Percentiles rank a stretch among this genome's conserved stretches.
These are phyloP conservation scores for Hemerocallis citrina DNA, from an alignment of 106 monocot genomes.

Conservation along the genomic window DNA sequence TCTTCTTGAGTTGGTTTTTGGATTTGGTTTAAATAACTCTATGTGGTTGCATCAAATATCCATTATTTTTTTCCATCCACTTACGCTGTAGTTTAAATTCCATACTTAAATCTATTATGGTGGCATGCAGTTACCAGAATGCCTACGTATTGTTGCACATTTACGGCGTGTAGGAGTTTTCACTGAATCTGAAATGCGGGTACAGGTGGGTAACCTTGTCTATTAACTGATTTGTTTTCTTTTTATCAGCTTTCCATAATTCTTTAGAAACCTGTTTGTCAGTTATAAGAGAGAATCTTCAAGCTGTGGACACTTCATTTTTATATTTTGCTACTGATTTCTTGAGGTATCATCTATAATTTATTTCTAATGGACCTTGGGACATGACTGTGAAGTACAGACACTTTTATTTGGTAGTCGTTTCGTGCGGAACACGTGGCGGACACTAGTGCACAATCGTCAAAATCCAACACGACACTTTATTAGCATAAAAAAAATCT, in stretches of 20 bases:
- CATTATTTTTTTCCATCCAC: not conserved
- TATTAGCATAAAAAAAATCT: too few relatives aligned
- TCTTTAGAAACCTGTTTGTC: too few relatives aligned
- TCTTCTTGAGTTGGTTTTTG: not conserved
- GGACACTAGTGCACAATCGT: too few relatives aligned
- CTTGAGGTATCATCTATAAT: not conserved
- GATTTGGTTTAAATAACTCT: not conserved
- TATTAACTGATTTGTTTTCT: not conserved
- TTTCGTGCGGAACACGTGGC: too few relatives aligned
- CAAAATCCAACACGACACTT: too few relatives aligned
- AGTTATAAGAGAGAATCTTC: not conserved
- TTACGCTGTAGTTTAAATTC: slow-evolving; percentile 8
- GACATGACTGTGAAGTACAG: too few relatives aligned
- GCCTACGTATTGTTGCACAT: slow-evolving; percentile 92
- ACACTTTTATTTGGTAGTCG: too few relatives aligned
- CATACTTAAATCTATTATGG: slow-evolving; percentile 2
- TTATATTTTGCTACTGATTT: not conserved
- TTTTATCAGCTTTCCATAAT: too few relatives aligned
- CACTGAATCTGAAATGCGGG: slow-evolving; percentile 87
- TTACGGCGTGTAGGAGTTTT: slow-evolving; percentile 83
- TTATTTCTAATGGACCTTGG: too few relatives aligned
- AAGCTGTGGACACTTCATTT: not conserved
- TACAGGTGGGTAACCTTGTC: slow-evolving; percentile 50
- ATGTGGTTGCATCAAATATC: not conserved
- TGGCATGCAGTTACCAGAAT: slow-evolving; percentile 82